Evolutionary conservation across 2,329 filamentous ascomycete species (phyloP), one percentile per base, ranked within the genome.

Genomic region (Fusarium oligoseptatum): DNA sequence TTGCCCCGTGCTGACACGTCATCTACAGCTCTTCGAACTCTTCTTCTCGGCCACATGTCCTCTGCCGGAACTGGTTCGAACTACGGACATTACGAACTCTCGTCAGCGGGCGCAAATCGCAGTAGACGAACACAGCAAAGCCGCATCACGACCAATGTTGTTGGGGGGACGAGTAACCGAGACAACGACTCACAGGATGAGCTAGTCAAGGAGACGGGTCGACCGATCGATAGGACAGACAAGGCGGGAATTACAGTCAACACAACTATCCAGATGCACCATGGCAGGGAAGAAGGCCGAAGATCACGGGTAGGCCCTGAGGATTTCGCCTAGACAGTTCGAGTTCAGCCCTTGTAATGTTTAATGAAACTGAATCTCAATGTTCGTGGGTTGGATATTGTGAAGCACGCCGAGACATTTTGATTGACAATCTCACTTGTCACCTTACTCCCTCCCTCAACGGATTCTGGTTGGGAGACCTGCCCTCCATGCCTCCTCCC

Each of bases 121-220:
- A 70, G 66, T 2, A 72, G 76, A n/a, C 62, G 76, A 37, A 77
- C 74, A 7, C 64, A 76, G 11, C 67, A 66, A 39, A 78, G 76
- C 17, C 76, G 70, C 12, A 72, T 78, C 2, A 64, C 66, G 1
- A 77, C 76, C 5, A 78, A 77, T 7, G 76, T 77, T 3, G 72
- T 76, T 20, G 76, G 76, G 0, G 76, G 76, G 2, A 77, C 76
- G 1, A 68, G 73, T 5, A 76, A 63, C 17, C n/a, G 52, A 20
- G 55, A 60, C 4, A 77, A 77, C 29, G 76, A 78, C 37, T 77
- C 76, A 0, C 76, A 77, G 5, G 76, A 77, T 41, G 76, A 77
- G 27, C 32, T 77, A 1, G 72, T 77, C 43, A 78, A 76, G 37
- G 75, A 70, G 8, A 5, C 45, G 2, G 32, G 20, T 0, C 57